Evolutionary conservation across 495 filamentous ascomycete genomes (phyloP), one percentile per base, ranked within the genome.

Genomic region (Aspergillus cavernicola): DNA sequence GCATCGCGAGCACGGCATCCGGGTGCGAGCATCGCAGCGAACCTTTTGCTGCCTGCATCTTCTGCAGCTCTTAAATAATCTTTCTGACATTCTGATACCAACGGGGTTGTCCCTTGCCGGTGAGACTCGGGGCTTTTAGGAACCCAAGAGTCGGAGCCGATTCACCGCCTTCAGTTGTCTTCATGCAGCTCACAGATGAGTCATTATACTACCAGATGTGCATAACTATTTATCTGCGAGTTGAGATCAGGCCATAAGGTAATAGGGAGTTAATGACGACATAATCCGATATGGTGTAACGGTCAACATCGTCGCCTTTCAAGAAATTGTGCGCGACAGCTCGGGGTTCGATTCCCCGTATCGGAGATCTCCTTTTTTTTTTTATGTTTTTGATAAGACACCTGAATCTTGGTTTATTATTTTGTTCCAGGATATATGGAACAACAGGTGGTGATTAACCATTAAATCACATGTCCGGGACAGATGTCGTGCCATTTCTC

Each of bases 1-100:
- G 52, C 71, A 74, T 35, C 71, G 69, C 28, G 69, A 69, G 46
- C 71, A 74, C 10, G 71, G 71, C 32, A 73, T 64, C 49, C 68
- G 69, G n/a, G 58, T 66, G 29, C 68, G 69, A 22, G 71, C 71
- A 55, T 74, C 71, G 35, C 71, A 74, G 24, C 71, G 69, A 65
- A 74, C 72, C 44, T 74, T 74, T 41, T 73, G 69, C 55, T 66
- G 58, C 15, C 68, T 60, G 57, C 71, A 74, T 63, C 68, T 66
- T 24, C 71, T 68, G 38, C 71, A 74, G 64, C 69, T 67, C 56
- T 74, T 74, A 44, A 74, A 74, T 41, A 69, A 66, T 16, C 68
- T 70, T 40, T 64, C 71, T 51, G 71, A 62, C 41, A 46, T 42
- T 28, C 26, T 32, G n/a, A 39, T 32, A 4, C 4, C 4, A 18